Conservation (phyloP, 2,329 filamentous ascomycete species). For the Fusarium sp. region DNA sequence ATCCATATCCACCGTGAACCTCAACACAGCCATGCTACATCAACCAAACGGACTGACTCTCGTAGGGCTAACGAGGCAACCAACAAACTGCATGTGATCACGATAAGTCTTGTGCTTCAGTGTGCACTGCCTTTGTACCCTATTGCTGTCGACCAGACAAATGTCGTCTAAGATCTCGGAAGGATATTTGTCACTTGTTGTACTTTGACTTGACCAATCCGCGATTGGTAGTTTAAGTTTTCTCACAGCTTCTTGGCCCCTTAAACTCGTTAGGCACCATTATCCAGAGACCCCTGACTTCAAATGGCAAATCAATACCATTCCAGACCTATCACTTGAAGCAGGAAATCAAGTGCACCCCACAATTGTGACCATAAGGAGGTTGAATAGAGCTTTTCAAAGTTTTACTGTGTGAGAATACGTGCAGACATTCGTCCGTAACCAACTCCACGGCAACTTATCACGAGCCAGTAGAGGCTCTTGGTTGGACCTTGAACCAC, state of each 20-base stretch:
- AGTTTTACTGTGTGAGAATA: constrained; percentile 2
- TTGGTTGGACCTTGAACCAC: constrained; percentile 12
- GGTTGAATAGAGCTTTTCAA: constrained; percentile 2
- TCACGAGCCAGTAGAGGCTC: constrained; percentile 23
- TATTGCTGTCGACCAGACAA: constrained; percentile 1
- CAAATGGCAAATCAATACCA: constrained; percentile 4
- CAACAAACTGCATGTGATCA: background rate
- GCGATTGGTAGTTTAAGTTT: background rate
- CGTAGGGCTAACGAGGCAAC: constrained; percentile 6
- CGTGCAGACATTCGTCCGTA: constrained; percentile 27
- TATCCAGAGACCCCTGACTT: constrained; percentile 2
- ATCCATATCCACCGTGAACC: constrained; percentile 15
- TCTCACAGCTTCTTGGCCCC: background rate
- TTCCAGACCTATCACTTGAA: constrained; percentile 8
- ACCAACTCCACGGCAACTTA: constrained; percentile 26
- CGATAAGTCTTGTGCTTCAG: background rate
- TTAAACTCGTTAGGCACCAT: constrained; percentile 7
- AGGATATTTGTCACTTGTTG: background rate
- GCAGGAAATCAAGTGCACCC: constrained; percentile 21
- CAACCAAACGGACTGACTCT: constrained; percentile 5
- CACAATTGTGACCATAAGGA: constrained; percentile 1
- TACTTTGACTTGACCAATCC: background rate
- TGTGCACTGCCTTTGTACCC: constrained; percentile 27
- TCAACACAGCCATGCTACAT: constrained; percentile 9
- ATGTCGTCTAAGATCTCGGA: background rate